A percentile compares a stretch with the other conserved stretches of the same genome.
Evolutionary conservation across 2,329 filamentous ascomycete species (phyloP).

Genomic region (Arthrinium phaeospermum): DNA sequence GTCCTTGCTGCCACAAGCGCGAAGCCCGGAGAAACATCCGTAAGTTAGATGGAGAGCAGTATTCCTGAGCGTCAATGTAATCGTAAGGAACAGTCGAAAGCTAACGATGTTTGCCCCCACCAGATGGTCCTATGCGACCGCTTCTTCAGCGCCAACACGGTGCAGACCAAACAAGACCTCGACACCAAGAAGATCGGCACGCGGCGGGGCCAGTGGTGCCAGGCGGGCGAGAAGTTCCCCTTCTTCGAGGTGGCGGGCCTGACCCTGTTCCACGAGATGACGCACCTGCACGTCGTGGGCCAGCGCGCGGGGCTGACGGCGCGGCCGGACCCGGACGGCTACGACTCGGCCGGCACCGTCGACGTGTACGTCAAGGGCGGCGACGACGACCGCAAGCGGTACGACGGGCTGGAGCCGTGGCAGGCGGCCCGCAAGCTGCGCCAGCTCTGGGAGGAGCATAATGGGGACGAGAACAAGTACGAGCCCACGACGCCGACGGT

Average conservation of each 20-base stretch:
- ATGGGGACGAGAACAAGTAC: not conserved
- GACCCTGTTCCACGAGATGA: conserved; percentile 18
- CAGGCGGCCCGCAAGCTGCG: not conserved
- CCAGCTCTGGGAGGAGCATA: not conserved
- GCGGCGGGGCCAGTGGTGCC: not conserved
- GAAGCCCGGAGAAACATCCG: no score
- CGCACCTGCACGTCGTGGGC: conserved; percentile 8
- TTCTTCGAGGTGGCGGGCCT: conserved; percentile 18
- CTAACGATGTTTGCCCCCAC: no score
- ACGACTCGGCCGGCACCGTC: no score
- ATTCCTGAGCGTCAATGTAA: no score
- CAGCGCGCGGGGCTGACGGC: not conserved
- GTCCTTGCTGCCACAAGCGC: no score
- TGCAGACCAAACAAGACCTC: no score
- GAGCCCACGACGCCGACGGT: not conserved
- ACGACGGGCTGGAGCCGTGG: conserved; percentile 6
- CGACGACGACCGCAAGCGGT: not conserved
- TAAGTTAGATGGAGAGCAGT: no score
- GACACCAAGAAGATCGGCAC: no score
- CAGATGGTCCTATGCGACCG: no score
- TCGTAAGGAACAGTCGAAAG: no score
- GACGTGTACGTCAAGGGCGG: not conserved
- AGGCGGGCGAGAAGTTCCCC: not conserved
- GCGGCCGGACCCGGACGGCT: no score
- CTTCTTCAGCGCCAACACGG: no score